A percentile compares a stretch with the other conserved stretches of the same genome.
phyloP scores from a whole-genome alignment of 2,329 filamentous ascomycete species.

The Simplicillium sp. region DNA sequence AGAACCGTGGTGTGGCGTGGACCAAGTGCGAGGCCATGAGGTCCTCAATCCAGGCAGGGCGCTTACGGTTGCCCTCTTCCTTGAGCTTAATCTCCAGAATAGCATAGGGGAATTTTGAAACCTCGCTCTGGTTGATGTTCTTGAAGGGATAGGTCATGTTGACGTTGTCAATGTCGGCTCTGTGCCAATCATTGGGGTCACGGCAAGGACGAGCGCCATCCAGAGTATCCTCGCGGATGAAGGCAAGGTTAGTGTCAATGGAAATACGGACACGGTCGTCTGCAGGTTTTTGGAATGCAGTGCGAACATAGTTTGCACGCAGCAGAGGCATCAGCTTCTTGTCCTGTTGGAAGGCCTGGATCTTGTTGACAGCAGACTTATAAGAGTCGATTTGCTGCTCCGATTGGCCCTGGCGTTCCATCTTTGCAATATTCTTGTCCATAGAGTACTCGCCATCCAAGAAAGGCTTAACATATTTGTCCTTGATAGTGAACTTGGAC shows the following conservation, averaged over 20 bases:
- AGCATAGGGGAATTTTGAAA: conserved; percentile 82
- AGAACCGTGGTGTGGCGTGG: conserved; percentile 81
- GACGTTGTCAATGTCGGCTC: conserved; percentile 75
- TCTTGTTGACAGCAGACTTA: conserved; percentile 61
- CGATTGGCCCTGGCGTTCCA: conserved; percentile 66
- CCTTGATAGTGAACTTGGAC: conserved; percentile 75
- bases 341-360: conserved; percentile 71
- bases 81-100: conserved; percentile 88
- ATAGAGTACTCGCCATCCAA: conserved; percentile 81
- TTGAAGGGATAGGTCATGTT: conserved; percentile 82
- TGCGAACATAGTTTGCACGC: conserved; percentile 86
- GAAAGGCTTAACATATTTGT: conserved; percentile 86
- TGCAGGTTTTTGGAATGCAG: conserved; percentile 91
- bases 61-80: conserved; percentile 55
- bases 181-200: conserved; percentile 82
- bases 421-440: conserved; percentile 83
- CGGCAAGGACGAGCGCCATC: conserved; percentile 81
- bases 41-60: conserved; percentile 80
- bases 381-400: conserved; percentile 58
- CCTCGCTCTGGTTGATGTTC: conserved; percentile 81
- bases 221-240: conserved; percentile 71
- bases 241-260: conserved; percentile 83
- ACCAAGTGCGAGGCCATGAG: conserved; percentile 89
- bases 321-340: conserved; percentile 75
- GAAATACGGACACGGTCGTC: conserved; percentile 87